phyloP scores from a whole-genome alignment of 225 moss, liverwort and hornwort species.

The Pleurozium schreberi region DNA sequence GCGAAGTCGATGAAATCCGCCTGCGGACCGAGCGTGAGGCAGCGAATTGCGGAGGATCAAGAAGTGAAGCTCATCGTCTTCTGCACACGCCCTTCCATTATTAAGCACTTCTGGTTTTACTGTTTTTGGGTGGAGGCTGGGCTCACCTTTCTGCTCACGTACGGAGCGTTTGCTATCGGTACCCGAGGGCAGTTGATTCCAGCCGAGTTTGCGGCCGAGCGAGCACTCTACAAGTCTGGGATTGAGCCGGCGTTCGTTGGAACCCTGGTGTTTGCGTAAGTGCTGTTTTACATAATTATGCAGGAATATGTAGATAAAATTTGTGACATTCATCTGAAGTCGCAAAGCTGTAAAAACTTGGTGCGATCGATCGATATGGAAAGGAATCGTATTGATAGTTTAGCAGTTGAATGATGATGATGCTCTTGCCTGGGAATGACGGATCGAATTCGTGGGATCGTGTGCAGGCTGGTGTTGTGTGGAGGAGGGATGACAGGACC shows the following conservation, averaged over 20 bases:
- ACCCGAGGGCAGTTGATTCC: neutral
- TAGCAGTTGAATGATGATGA: too few species aligned
- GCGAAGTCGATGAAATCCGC: constrained; percentile 19
- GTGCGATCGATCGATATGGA: neutral
- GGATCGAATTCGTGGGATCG: neutral
- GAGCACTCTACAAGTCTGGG: constrained; percentile 2
- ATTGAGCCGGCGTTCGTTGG: constrained; percentile 14
- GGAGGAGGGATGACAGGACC: constrained; percentile 48
- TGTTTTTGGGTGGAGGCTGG: constrained; percentile 37
- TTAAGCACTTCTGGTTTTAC: constrained; percentile 20
- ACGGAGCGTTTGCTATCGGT: constrained; percentile 26
- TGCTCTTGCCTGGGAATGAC: neutral
- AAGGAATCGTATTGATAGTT: neutral
- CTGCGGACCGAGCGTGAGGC: constrained; percentile 41
- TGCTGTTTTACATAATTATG: too few species aligned
- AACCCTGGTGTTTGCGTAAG: constrained; percentile 35
- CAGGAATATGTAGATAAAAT: too few species aligned
- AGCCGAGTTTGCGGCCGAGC: neutral
- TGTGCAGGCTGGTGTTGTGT: constrained; percentile 31
- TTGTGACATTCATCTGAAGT: neutral
- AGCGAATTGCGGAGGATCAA: constrained; percentile 40
- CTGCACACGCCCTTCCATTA: constrained; percentile 33
- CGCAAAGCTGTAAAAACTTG: neutral
- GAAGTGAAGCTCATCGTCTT: constrained; percentile 48
- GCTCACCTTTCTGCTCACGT: constrained; percentile 45